These are phyloP conservation scores for Cryptosporidium canis DNA, from an alignment of 169 alveolate species.

Conservation along the genomic window DNA sequence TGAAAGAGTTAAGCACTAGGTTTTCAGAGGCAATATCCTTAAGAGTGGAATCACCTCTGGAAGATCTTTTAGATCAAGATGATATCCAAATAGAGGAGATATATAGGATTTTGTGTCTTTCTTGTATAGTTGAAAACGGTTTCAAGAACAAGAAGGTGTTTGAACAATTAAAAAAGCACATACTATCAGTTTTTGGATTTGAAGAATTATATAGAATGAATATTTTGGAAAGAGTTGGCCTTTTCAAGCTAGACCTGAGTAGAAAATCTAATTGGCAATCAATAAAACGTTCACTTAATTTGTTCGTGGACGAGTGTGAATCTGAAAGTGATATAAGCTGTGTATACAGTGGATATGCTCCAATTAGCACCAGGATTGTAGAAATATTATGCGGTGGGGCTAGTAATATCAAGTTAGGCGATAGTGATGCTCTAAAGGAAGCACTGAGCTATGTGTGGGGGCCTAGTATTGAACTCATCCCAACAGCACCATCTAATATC, in stretches of 20 bases:
- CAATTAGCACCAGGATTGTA: slow-evolving; percentile 67
- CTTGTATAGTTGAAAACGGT: slow-evolving; percentile 76
- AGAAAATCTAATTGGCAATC: slow-evolving; percentile 42
- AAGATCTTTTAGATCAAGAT: slow-evolving; percentile 73
- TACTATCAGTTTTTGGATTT: slow-evolving; percentile 74
- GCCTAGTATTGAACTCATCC: slow-evolving; percentile 41
- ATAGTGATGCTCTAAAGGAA: slow-evolving; percentile 6
- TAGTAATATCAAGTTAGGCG: neutral
- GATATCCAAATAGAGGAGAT: slow-evolving; percentile 72
- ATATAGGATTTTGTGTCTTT: slow-evolving; percentile 77
- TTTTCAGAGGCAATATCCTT: slow-evolving; percentile 30
- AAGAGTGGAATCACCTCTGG: slow-evolving; percentile 38
- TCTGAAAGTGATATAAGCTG: slow-evolving; percentile 75
- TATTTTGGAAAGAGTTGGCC: slow-evolving; percentile 75
- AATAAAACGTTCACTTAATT: slow-evolving; percentile 47
- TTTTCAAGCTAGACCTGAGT: slow-evolving; percentile 64
- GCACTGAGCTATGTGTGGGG: slow-evolving; percentile 62
- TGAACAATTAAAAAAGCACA: slow-evolving; percentile 44
- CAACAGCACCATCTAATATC: neutral
- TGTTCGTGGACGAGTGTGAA: slow-evolving; percentile 74
- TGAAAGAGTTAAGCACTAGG: slow-evolving; percentile 30
- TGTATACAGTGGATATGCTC: slow-evolving; percentile 81
- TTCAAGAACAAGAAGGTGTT: slow-evolving; percentile 65
- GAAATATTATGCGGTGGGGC: slow-evolving; percentile 20
- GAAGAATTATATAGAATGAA: slow-evolving; percentile 74